phyloP scores from a whole-genome alignment of 192 early-diverging fungal species.

The Coemansia sp. region DNA sequence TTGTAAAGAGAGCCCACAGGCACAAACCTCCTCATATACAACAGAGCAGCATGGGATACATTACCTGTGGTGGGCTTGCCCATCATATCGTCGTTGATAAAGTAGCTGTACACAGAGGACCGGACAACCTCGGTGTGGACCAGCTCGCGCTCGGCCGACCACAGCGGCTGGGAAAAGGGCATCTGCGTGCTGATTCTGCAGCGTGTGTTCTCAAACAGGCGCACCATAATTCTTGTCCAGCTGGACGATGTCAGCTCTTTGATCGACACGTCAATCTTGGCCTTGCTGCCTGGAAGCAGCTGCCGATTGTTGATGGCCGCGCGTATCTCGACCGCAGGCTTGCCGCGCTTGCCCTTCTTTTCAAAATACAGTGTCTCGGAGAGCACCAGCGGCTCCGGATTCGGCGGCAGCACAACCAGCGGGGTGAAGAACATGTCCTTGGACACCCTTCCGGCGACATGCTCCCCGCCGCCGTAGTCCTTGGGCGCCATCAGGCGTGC shows the following conservation, averaged over 20 bases:
- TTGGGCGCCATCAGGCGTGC: constrained; percentile 26
- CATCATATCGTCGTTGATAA: constrained; percentile 31
- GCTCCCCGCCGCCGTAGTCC: constrained; percentile 24
- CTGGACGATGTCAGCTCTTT: constrained; percentile 40
- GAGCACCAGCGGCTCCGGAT: constrained; percentile 11
- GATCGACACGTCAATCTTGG: constrained; percentile 40
- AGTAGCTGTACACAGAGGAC: constrained; percentile 50
- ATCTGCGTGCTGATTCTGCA: constrained; percentile 23
- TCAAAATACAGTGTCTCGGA: constrained; percentile 48
- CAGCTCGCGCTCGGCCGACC: constrained; percentile 41
- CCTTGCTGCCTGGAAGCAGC: constrained; percentile 32
- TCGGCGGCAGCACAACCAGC: constrained; percentile 25
- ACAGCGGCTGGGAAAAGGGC: constrained; percentile 30
- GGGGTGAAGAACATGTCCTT: constrained; percentile 41
- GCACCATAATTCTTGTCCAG: constrained; percentile 38
- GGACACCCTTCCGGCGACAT: constrained; percentile 17
- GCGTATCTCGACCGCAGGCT: constrained; percentile 41
- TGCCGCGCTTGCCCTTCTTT: constrained; percentile 46
- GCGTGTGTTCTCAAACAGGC: constrained; percentile 40
- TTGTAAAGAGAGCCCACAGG: background rate
- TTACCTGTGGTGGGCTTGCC: constrained; percentile 26
- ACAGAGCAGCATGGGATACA: background rate
- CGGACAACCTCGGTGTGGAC: constrained; percentile 29
- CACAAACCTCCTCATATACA: background rate
- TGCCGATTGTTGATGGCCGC: constrained; percentile 20